A percentile compares a stretch with the other conserved stretches of the same genome.
phyloP scores from a whole-genome alignment of 225 moss, liverwort and hornwort genomes.

The Physcomitrium patens region DNA sequence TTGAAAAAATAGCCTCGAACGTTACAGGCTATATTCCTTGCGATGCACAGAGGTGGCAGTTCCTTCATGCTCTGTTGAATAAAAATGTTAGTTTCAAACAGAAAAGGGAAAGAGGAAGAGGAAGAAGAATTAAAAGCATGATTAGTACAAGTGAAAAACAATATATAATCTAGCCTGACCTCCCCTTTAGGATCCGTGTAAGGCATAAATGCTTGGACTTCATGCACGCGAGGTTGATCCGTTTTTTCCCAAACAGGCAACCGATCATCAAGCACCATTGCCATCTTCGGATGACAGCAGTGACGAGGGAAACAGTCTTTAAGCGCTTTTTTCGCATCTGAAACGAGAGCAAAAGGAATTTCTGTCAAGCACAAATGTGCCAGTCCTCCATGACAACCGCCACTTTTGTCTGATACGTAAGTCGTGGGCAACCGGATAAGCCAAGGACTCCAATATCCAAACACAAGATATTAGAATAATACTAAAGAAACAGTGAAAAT shows the following conservation, averaged over 20 bases:
- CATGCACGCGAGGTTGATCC: slow-evolving; percentile 97
- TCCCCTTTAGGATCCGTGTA: slow-evolving; percentile 94
- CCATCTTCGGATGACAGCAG: slow-evolving; percentile 97
- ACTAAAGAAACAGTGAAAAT: not conserved
- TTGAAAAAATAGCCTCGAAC: slow-evolving; percentile 95
- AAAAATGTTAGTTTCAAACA: slow-evolving; percentile 24
- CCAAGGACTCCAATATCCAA: not conserved
- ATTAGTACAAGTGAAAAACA: not conserved
- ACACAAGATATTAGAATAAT: not conserved
- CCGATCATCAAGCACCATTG: slow-evolving; percentile 98
- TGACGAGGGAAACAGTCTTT: slow-evolving; percentile 87
- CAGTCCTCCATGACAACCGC: slow-evolving; percentile 15
- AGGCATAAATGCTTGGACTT: slow-evolving; percentile 94
- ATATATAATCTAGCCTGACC: slow-evolving; percentile 39
- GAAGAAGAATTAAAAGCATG: not conserved
- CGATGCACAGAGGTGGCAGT: slow-evolving; percentile 88
- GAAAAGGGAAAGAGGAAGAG: slow-evolving; percentile 7
- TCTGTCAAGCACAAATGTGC: slow-evolving; percentile 15
- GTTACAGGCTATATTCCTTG: slow-evolving; percentile 98
- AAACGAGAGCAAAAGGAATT: slow-evolving; percentile 19
- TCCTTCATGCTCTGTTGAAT: slow-evolving; percentile 59
- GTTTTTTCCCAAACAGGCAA: slow-evolving; percentile 92
- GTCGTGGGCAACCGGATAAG: not conserved
- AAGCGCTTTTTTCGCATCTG: slow-evolving; percentile 86
- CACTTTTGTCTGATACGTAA: not conserved